Evolutionary conservation across 1,139 yeast genomes (phyloP), one percentile per base, ranked within the genome.

Genomic region (Nakaseomyces kungkrabaensis): DNA sequence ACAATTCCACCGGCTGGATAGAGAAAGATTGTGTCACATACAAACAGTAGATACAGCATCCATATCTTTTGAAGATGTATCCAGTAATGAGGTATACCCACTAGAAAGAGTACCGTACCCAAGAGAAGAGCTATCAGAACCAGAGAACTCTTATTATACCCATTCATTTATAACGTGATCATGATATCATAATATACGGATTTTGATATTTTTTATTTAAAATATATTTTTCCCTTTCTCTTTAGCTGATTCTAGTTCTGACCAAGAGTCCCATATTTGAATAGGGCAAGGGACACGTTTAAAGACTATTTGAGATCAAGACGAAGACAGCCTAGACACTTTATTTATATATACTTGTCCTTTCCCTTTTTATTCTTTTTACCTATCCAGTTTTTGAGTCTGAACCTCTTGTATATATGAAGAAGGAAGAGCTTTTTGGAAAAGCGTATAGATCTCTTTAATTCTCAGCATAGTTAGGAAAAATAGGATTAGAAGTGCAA

Each of bases 31-130:
- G 8, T 17, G 6, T 25, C 11, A 13, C 5, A 8, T 17, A n/a
- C 25, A 25, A 5, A n/a, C 32, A 11, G 31, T 29, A 9, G 31
- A 29, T 7, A 29, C 31, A 7, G 6, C 9, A 5, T 10, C 43
- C 7, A 25, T 43, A 5, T 44, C 52, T 4, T 27, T 55, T 7
- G 58, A 57, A 46, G 47, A 58, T 24, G 52, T 51, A 37, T 50
- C 60, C 3, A 46, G 55, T 40, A 42, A 47, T 17, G 51, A 50
- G 22, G n/a, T 22, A 25, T 41, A 31, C 41, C 29, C 50, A 22
- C 13, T 36, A 37, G 38, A 43, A 10, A 36, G 46, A 33, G 34
- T 31, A 6, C 32, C 49, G 11, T 22, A 8, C 26, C n/a, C 31
- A 22, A 41, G 36, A 40, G 46, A 49, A 31, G 25, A 27, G 25